Base-by-base conservation (phyloP, 495 filamentous ascomycete genomes). In the Ascobolus immersus region DNA sequence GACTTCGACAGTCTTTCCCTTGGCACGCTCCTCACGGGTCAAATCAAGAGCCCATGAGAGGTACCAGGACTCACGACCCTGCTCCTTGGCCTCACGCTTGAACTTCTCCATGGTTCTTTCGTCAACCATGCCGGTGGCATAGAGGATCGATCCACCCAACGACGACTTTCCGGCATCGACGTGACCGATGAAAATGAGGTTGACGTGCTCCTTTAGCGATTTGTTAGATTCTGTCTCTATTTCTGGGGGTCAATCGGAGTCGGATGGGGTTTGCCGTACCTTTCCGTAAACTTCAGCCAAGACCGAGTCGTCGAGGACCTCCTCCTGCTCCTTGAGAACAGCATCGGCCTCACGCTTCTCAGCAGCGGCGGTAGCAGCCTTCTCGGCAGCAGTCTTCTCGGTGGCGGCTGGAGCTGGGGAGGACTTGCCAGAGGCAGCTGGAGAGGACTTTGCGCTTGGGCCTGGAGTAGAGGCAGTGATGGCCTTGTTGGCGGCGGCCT, bases 1-100 rank as follows among this genome's bases (percentile, higher is more conserved):
- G 44, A 99, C 86, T 52, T 99, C 86, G 30, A 96, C 86, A 1
- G 86, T 94, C 62, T 94, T 94, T 41, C 89, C 86, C 67, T 99
- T 94, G 20, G 78, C 56, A 39, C 89, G 69, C 48, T 99, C 86
- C 54, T 99, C 86, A 44, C 80, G 84, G 24, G 81, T 94, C 44
- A 92, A 55, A 65, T 99, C 89, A 32, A 93, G 65, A 26, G 82
- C 86, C 89, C 82, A 94, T 30, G 82, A 99, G 8, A 93, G 60
- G 50, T 92, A 94, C 89, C 82, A 94, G n/a, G 78, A 77, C 60
- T 94, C 84, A 61, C 82, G 74, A 35, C 86, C 86, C 33, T 81
- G 64, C 10, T 92, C 86, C 59, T 91, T 94, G 17, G 86, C 86
- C 43, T 94, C 86, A 37, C 68, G 67, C 65, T 84, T 93, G 59